These are phyloP conservation scores for Aspergillus quadricinctus DNA, from an alignment of 2,329 filamentous ascomycete species.

Conservation along the genomic window DNA sequence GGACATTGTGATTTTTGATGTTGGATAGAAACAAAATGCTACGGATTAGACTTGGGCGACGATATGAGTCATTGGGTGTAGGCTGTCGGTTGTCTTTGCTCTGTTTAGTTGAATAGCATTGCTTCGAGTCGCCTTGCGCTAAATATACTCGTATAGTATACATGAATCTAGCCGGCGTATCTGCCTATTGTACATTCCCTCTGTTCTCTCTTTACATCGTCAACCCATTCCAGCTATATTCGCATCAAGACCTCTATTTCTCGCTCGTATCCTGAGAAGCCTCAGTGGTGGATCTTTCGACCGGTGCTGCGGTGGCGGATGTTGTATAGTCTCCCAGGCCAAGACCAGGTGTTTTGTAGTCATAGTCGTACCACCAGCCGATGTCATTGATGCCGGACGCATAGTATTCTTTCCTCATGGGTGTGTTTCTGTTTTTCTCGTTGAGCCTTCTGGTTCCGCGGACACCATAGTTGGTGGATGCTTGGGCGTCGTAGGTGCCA, in stretches of 20 bases:
- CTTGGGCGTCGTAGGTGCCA: neutral
- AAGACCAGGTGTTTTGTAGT: neutral
- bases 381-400: neutral
- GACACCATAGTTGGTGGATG: neutral
- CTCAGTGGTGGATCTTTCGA: neutral
- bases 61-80: neutral
- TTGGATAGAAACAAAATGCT: no score
- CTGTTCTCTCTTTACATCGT: no score
- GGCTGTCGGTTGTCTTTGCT: no score
- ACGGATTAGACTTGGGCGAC: no score
- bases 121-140: no score
- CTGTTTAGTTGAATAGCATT: no score
- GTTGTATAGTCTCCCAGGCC: neutral
- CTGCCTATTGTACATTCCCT: no score
- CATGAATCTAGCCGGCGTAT: neutral
- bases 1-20: no score
- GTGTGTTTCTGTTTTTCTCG: neutral
- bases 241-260: neutral
- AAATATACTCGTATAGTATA: neutral
- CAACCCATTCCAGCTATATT: neutral
- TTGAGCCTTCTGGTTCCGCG: neutral
- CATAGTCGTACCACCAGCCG: neutral
- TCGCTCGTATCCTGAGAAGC: neutral
- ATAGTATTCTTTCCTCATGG: neutral
- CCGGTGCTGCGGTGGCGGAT: neutral